Base-by-base conservation (phyloP, 1,284 basidiomycete genomes). In the Ceratobasidium sp. region DNA sequence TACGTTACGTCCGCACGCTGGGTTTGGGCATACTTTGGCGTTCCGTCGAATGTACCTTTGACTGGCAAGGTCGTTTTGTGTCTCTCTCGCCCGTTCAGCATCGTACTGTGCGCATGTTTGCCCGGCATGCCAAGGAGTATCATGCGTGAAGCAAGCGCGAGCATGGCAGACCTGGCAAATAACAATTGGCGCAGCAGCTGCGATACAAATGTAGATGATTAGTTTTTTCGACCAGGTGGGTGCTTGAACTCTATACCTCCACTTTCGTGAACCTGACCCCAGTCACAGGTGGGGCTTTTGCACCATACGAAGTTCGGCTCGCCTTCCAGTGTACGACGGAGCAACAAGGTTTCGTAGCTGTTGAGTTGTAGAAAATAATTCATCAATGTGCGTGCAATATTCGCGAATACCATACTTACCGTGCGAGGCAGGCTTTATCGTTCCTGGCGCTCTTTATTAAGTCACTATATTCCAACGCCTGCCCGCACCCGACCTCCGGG, bases 301-400 rank as follows among this genome's bases (percentile, higher is more conserved):
- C 74, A 75, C 74, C 74, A 75, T 7, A 67, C 45, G 48, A 75
- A 75, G 27, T 57, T 54, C 1, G 74, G 65, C 6, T 59, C 53
- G 19, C 6, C 36, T 14, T 66, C 36, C 19, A 75, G 53, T 7
- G 22, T n/a, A 15, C 65, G 64, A 17, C 74, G 64, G 7, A 75
- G 74, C n/a, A 67, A 2, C 19, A 75, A 54, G n/a, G 54, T n/a
- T 22, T 75, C 74, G 65, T 75, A 69, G n/a, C 74, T 75, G 14
- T 22, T 22, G 19, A 31, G 2, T 22, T 19, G 47, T 33, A 9
- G 45, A 19, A 45, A 48, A 11, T 1, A 1, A 17, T 64, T 31
- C 9, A 14, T 17, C 11, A 48, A 33, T 11, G 15, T 45, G 62
- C 62, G 50, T 64, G 50, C 50, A 64, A 45, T 14, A 48, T 29